Evolutionary conservation across 305 asterid genomes (phyloP).

Genomic region (Plantago lanceolata): DNA sequence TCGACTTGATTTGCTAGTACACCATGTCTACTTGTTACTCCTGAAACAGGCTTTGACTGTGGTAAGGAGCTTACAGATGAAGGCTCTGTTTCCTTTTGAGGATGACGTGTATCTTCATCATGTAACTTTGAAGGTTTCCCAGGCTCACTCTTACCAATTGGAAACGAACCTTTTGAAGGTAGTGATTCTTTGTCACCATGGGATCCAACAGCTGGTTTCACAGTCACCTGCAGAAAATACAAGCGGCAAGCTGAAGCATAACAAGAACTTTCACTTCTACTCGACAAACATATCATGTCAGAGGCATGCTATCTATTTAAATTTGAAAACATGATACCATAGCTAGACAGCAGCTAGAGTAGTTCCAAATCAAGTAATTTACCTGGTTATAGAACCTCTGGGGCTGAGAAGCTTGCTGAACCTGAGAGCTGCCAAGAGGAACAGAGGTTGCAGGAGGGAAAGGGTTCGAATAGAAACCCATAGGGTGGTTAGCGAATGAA

Average conservation of each 20-base stretch:
- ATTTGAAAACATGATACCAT: not conserved
- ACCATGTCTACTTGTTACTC: slow-evolving; percentile 36
- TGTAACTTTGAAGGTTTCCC: slow-evolving; percentile 35
- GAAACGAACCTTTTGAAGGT: slow-evolving; percentile 38
- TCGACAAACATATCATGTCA: not conserved
- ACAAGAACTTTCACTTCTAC: not conserved
- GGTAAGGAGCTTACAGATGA: slow-evolving; percentile 32
- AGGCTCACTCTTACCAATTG: slow-evolving; percentile 39
- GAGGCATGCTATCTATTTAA: not conserved
- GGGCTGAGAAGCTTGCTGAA: slow-evolving; percentile 48
- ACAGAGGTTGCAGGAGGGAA: slow-evolving; percentile 44
- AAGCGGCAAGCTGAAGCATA: not conserved
- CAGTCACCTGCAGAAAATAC: slow-evolving; percentile 55
- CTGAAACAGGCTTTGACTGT: slow-evolving; percentile 43
- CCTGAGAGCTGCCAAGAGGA: slow-evolving; percentile 36
- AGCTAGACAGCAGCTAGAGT: too few relatives aligned
- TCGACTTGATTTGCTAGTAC: slow-evolving; percentile 31
- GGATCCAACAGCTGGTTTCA: slow-evolving; percentile 49
- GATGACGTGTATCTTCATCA: slow-evolving; percentile 31
- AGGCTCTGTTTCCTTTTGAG: slow-evolving; percentile 39
- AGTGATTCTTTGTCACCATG: slow-evolving; percentile 44
- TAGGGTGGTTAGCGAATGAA: slow-evolving; percentile 43
- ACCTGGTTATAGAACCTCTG: slow-evolving; percentile 56
- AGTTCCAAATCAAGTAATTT: slow-evolving; percentile 17
- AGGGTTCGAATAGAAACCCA: slow-evolving; percentile 41